A percentile compares a stretch with the other conserved stretches of the same genome.
Evolutionary conservation across 2,329 filamentous ascomycete species (phyloP).

Genomic region (Lasiodiplodia gonubiensis): DNA sequence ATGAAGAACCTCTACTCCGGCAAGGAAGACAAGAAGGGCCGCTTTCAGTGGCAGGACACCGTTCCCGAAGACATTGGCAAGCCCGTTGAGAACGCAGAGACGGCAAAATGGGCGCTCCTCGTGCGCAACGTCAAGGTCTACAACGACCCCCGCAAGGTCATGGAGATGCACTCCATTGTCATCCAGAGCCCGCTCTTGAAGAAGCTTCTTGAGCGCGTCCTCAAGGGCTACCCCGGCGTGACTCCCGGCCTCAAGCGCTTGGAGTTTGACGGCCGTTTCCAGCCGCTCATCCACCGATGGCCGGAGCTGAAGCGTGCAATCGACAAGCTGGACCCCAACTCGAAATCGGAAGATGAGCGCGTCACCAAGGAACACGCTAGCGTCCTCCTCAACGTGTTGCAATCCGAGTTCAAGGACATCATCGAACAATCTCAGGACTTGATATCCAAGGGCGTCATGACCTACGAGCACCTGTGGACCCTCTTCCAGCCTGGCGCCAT

Average conservation of each 20-base stretch:
- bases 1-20: slow-evolving; percentile 57
- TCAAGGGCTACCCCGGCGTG: slow-evolving; percentile 65
- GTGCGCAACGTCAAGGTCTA: slow-evolving; percentile 56
- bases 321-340: slow-evolving; percentile 17
- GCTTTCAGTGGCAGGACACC: slow-evolving; percentile 59
- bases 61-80: slow-evolving; percentile 53
- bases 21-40: slow-evolving; percentile 51
- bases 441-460: slow-evolving; percentile 48
- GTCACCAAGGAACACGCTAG: slow-evolving; percentile 47
- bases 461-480: slow-evolving; percentile 53
- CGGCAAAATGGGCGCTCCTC: slow-evolving; percentile 63
- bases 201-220: slow-evolving; percentile 59
- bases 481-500: slow-evolving; percentile 48
- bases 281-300: slow-evolving; percentile 72
- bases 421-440: slow-evolving; percentile 50
- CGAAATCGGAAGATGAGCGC: slow-evolving; percentile 36
- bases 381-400: slow-evolving; percentile 46
- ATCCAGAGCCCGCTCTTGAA: slow-evolving; percentile 68
- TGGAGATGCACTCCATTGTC: slow-evolving; percentile 66
- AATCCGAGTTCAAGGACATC: slow-evolving; percentile 49
- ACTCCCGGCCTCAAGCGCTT: slow-evolving; percentile 65
- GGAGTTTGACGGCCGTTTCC: slow-evolving; percentile 65
- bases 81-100: slow-evolving; percentile 65
- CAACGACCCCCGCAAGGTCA: slow-evolving; percentile 62
- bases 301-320: slow-evolving; percentile 37